Percentiles rank a stretch among this genome's conserved stretches.
These are phyloP conservation scores for Rhodotorula sp. DNA, from an alignment of 1,284 basidiomycete species.

Conservation along the genomic window DNA sequence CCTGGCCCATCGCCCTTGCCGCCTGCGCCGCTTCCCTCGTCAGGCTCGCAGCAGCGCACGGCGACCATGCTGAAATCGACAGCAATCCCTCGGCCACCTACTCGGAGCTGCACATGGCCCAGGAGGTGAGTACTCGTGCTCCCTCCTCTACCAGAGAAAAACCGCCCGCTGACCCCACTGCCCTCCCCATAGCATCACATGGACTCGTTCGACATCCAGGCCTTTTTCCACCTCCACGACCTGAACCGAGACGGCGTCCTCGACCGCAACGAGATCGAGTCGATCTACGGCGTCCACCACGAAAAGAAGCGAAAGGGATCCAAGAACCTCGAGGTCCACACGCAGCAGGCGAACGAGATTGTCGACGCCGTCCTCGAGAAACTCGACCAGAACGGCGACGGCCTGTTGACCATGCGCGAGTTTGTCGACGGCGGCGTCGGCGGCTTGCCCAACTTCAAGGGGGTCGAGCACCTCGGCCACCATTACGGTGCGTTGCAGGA, in stretches of 20 bases:
- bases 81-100: slow-evolving; percentile 34
- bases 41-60: slow-evolving; percentile 18
- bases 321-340: slow-evolving; percentile 73
- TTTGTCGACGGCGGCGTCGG: slow-evolving; percentile 74
- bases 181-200: slow-evolving; percentile 37
- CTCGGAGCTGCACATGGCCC: slow-evolving; percentile 43
- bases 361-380: slow-evolving; percentile 69
- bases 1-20: neutral
- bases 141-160: neutral
- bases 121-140: slow-evolving; percentile 31
- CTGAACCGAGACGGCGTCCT: slow-evolving; percentile 53
- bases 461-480: slow-evolving; percentile 69
- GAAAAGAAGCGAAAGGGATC: slow-evolving; percentile 84
- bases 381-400: slow-evolving; percentile 78
- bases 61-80: slow-evolving; percentile 36
- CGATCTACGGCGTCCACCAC: slow-evolving; percentile 79
- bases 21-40: neutral
- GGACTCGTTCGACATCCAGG: slow-evolving; percentile 41
- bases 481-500: slow-evolving; percentile 69
- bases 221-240: slow-evolving; percentile 47
- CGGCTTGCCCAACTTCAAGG: slow-evolving; percentile 76
- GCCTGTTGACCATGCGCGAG: slow-evolving; percentile 73
- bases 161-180: no score
- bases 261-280: slow-evolving; percentile 51
- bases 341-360: slow-evolving; percentile 79